These are phyloP conservation scores for Aspergillus luchuensis DNA, from an alignment of 2,329 filamentous ascomycete genomes.

Conservation along the genomic window DNA sequence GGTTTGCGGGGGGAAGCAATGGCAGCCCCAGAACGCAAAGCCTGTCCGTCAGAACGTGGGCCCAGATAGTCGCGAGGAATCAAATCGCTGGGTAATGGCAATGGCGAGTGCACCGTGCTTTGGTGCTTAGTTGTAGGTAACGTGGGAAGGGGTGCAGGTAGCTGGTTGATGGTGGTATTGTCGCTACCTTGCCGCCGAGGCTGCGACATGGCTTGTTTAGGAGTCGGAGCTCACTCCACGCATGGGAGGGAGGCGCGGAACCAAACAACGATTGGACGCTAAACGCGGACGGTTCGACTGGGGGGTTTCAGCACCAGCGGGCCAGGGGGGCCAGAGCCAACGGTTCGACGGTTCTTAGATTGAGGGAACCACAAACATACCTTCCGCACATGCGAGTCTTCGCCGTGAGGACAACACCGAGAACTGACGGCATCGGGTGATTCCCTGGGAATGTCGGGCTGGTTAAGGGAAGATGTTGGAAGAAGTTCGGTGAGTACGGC, in stretches of 20 bases:
- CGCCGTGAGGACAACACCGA: background rate
- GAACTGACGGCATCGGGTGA: background rate
- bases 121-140: conserved; percentile 14
- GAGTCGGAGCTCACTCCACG: conserved; percentile 19
- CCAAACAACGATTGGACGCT: conserved; percentile 20
- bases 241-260: conserved; percentile 17
- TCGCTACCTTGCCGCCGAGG: conserved; percentile 33
- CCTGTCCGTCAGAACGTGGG: conserved; percentile 31
- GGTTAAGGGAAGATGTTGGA: background rate
- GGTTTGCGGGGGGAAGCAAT: conserved; percentile 29
- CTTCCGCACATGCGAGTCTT: background rate
- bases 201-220: conserved; percentile 39
- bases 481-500: background rate
- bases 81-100: conserved; percentile 26
- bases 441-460: background rate
- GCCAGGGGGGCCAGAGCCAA: conserved; percentile 16
- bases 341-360: background rate
- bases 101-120: conserved; percentile 17
- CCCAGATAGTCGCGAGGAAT: conserved; percentile 41
- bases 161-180: conserved; percentile 23
- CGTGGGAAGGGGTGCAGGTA: conserved; percentile 12
- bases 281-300: conserved; percentile 18
- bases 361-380: background rate
- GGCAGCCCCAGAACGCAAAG: conserved; percentile 25
- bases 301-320: conserved; percentile 12